Base-by-base conservation (phyloP, 2,329 filamentous ascomycete species). In the Boeremia lycopersici region DNA sequence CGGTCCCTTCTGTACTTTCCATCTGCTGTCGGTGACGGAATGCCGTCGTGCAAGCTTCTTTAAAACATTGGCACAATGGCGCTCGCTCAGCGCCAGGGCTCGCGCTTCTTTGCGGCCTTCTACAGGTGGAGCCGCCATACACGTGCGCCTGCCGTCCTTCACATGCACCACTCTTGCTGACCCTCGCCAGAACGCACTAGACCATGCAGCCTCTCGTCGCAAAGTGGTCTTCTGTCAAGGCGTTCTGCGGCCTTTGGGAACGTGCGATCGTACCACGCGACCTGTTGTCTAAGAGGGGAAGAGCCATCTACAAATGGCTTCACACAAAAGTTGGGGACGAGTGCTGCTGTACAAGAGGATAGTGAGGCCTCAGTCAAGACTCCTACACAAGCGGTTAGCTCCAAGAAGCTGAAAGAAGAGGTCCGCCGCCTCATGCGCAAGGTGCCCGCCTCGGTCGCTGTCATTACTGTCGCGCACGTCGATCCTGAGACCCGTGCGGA, bases 371-470 rank as follows among this genome's bases (percentile, higher is more conserved):
- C 23, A 23, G 9, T 13, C 10, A 6, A 30, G 13, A n/a, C 15
- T 11, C 29, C 7, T 2, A 2, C 26, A 38, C 1, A 30, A 13
- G 10, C 26, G 15, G 25, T 34, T 6, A 15, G 15, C 9, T 15
- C 38, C 25, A n/a, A 31, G 6, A 28, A 44, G 35, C 41, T 68
- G 31, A 55, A 54, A 13, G 34, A 52, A 2, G 48, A 57, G 9
- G 60, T 72, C 5, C 70, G 70, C 28, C 13, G 23, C n/a, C 64
- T 83, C 36, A 83, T 84, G 78, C 82, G 84, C 35, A 73, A 75
- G 19, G 79, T 86, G 5, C 81, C 82, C 1, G 81, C 84, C 67
- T 81, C 84, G 1, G 82, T 86, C 44, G 82, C 82, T 39, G 75
- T 86, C 31, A 77, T 86, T 50, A 85, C 84, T 1, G 67, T 74